Base-by-base conservation (phyloP, 306 rosid species). In the Glycyrrhiza uralensis region DNA sequence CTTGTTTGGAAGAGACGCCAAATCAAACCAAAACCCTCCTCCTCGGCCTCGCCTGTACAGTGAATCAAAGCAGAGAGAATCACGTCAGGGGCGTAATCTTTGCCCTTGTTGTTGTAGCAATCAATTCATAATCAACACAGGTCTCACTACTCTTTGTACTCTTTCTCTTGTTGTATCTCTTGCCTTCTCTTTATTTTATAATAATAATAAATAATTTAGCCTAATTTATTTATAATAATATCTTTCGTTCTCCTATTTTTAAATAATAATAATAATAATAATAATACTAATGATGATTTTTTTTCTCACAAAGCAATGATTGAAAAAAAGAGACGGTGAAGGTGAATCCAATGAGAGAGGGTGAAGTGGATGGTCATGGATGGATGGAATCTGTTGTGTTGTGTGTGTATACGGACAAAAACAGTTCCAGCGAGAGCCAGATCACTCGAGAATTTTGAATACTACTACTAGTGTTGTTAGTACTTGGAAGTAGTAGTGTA, bases 341-440 rank as follows among this genome's bases (percentile, higher is more conserved):
- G 10, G 38, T 46, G 61, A 49, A 47, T 20, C 8, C 14, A 62
- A 49, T 36, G 64, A 62, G 26, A n/a, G 39, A 26, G 54, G 41
- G n/a, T 35, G 78, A 73, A 46, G 1, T 23, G 46, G 63, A 73
- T 18, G 12, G 30, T 24, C 12, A 2, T 39, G 7, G 32, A 3
- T 22, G 7, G 15, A 63, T 22, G 78, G 79, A 64, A 75, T 75
- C 66, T 18, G 33, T 2, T 30, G 62, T 23, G 9, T 9, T 22
- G 2, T 7, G 3, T 19, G 10, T 7, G n/a, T 3, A 2, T 4
- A 46, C 3, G 47, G 79, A 75, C 79, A 75, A 75, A 28, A 64
- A 38, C 7, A 12, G 54, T 22, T 74, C 45, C 72, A 74, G 71
- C 78, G 1, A 38, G 4, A 17, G 46, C 55, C 79, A 75, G 79